phyloP scores from a whole-genome alignment of 176 grass and related monocot genomes.

The Dactylis glomerata region DNA sequence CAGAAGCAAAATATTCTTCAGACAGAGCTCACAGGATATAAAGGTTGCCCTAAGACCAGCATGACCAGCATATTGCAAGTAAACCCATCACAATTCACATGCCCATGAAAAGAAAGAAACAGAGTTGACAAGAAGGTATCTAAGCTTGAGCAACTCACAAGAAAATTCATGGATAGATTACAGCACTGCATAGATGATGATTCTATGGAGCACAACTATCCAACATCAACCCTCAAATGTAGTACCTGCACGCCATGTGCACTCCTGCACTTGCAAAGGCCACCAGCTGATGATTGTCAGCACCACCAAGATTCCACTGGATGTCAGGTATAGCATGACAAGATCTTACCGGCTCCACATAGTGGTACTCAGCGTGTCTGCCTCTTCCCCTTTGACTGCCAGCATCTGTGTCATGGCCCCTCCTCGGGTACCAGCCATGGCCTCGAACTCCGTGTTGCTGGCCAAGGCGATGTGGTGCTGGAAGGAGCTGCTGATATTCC shows the following conservation, averaged over 20 bases:
- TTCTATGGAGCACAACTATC: neutral
- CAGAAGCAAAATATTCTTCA: neutral
- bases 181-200: neutral
- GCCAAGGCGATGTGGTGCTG: constrained; percentile 7
- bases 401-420: neutral
- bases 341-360: neutral
- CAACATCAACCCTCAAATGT: neutral
- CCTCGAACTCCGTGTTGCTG: neutral
- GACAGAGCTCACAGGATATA: neutral
- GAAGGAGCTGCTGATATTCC: constrained; percentile 13
- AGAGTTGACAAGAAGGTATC: neutral
- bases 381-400: neutral
- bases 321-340: neutral
- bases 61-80: neutral
- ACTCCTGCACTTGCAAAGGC: neutral
- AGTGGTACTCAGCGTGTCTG: neutral
- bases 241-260: constrained; percentile 2
- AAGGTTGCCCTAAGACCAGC: neutral
- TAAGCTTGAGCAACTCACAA: neutral
- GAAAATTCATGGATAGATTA: neutral
- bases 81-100: neutral
- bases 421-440: neutral
- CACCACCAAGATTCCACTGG: neutral
- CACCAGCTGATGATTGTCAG: neutral
- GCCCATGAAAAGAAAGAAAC: neutral